Evolutionary conservation across 2,329 filamentous ascomycete genomes (phyloP), one percentile per base, ranked within the genome.

Genomic region (Trichoderma sp.): DNA sequence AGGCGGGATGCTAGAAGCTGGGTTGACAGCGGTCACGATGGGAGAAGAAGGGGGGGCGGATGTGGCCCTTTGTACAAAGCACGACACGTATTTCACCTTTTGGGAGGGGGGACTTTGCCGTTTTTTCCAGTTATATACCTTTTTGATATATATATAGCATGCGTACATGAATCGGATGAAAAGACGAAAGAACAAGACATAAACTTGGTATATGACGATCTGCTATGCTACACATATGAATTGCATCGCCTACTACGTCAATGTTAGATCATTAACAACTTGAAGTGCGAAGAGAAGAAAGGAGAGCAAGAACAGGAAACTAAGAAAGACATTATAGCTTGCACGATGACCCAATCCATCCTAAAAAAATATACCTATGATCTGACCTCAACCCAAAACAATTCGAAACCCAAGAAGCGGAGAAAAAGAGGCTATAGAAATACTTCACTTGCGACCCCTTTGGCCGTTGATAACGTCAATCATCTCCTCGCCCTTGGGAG

Each of bases 401-500:
- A 50, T 24, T 59, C n/a, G 21, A 19, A 45, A 30, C 21, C 34
- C 24, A 14, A 14, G 12, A 10, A n/a, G 26, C 7, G 7, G 5
- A 19, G 14, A 19, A 14, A 19, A 12, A 10, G n/a, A 6, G 6
- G 21, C 2, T 19, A 21, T 7, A 14, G 14, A n/a, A 19, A n/a
- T 5, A 41, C 17, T 41, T 39, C 41, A 59, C 52, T 47, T 45
- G 3, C 50, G 44, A 0, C 14, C 39, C 15, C 17, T 30, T 55
- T 67, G 72, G 7, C 76, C 76, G 61, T 83, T 85, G 59, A 89
- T 84, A 56, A 90, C 80, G 67, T 82, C 81, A 73, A 93, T 78
- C 71, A 93, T 78, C 73, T 92, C 88, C 60, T 89, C 82, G 2
- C 87, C 86, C 79, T 96, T 96, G 0, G 91, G 90, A 34, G 90